Evolutionary conservation across 805 yeast species (phyloP).

Genomic region (Cyberlindnera bimundalis): DNA sequence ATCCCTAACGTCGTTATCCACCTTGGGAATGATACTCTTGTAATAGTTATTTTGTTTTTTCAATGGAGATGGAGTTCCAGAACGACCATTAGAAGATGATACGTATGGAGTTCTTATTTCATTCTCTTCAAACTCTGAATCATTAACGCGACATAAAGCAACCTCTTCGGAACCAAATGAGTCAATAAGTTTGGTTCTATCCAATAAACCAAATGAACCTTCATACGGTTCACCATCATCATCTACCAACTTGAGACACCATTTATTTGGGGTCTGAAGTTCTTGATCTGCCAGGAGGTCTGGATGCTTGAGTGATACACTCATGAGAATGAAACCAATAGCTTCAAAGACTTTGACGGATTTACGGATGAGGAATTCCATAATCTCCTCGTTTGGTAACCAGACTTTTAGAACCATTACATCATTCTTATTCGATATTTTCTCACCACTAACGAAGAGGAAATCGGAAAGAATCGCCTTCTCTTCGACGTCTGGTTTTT

Average conservation of each 20-base stretch:
- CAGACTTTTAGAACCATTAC: slow-evolving; percentile 25
- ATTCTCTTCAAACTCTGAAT: slow-evolving; percentile 43
- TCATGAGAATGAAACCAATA: slow-evolving; percentile 49
- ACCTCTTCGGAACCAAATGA: slow-evolving; percentile 81
- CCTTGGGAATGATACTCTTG: slow-evolving; percentile 33
- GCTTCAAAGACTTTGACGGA: slow-evolving; percentile 48
- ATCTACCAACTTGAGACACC: slow-evolving; percentile 81
- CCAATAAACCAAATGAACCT: slow-evolving; percentile 82
- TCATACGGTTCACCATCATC: slow-evolving; percentile 94
- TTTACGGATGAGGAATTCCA: slow-evolving; percentile 29
- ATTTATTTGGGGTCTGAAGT: slow-evolving; percentile 52
- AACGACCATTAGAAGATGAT: slow-evolving; percentile 3
- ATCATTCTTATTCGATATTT: slow-evolving; percentile 20
- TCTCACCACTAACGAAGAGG: slow-evolving; percentile 34
- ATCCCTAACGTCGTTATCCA: slow-evolving; percentile 23
- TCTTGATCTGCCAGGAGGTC: slow-evolving; percentile 4
- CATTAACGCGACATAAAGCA: slow-evolving; percentile 62
- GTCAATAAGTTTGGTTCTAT: slow-evolving; percentile 58
- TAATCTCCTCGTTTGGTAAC: slow-evolving; percentile 25
- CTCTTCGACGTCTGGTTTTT: slow-evolving; percentile 23
- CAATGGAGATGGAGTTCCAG: slow-evolving; percentile 9
- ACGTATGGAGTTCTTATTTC: slow-evolving; percentile 55
- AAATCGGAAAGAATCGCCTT: slow-evolving; percentile 44
- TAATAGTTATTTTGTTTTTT: slow-evolving; percentile 33
- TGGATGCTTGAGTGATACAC: slow-evolving; percentile 7